These are phyloP conservation scores for Fusarium veterinarium DNA, from an alignment of 2,329 filamentous ascomycete genomes.

Conservation along the genomic window DNA sequence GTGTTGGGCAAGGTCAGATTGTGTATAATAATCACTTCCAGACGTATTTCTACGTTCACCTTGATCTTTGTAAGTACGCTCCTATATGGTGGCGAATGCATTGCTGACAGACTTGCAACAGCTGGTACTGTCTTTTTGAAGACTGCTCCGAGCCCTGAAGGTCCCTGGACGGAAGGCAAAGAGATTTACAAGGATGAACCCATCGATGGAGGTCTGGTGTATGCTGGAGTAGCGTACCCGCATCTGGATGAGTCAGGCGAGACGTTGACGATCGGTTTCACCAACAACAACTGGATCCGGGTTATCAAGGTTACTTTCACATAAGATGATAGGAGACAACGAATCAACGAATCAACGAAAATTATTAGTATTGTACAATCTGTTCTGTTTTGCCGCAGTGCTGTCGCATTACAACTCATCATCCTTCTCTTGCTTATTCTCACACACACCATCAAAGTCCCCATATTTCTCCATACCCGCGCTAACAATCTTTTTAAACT, in stretches of 20 bases:
- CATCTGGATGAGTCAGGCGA: constrained; percentile 51
- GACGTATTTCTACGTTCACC: constrained; percentile 52
- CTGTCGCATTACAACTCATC: constrained; percentile 21
- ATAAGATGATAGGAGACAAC: neutral
- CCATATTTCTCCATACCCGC: constrained; percentile 37
- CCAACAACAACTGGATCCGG: constrained; percentile 54
- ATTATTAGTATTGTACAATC: neutral
- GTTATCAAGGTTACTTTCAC: constrained; percentile 45
- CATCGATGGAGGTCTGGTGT: constrained; percentile 47
- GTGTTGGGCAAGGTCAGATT: constrained; percentile 53
- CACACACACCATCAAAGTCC: constrained; percentile 38
- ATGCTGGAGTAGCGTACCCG: constrained; percentile 54
- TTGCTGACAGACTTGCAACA: neutral
- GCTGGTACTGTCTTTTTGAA: constrained; percentile 27
- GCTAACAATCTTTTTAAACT: constrained; percentile 34
- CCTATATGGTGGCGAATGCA: rapidly evolving
- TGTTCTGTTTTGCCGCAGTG: neutral
- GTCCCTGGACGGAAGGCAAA: constrained; percentile 52
- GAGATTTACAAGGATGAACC: constrained; percentile 50
- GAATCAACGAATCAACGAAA: rapidly evolving
- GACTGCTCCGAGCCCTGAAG: constrained; percentile 44
- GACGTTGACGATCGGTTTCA: constrained; percentile 53
- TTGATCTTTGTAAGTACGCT: constrained; percentile 27
- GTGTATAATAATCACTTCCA: constrained; percentile 50
- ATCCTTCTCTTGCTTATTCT: constrained; percentile 28